Percentiles rank a stretch among this genome's conserved stretches.
phyloP scores from a whole-genome alignment of 768 basidiomycete species.

The Podaxis sp. region DNA sequence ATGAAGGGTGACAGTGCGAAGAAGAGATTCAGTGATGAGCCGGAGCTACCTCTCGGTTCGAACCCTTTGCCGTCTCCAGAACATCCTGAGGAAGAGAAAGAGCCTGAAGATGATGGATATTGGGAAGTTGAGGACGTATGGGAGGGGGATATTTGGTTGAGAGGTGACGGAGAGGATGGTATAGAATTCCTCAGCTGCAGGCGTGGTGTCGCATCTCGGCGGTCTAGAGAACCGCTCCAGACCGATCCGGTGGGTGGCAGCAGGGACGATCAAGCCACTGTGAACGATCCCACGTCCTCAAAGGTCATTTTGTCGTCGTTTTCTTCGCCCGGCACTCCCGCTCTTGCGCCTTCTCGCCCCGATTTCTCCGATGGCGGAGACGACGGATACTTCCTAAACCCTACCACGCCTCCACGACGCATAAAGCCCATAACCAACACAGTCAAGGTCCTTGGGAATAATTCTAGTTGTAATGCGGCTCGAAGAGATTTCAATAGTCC shows the following conservation, averaged over 20 bases:
- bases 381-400: conserved; percentile 9
- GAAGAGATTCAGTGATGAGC: conserved; percentile 10
- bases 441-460: neutral
- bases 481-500: neutral
- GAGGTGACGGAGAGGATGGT: conserved; percentile 14
- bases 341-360: neutral
- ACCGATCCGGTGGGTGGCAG: neutral
- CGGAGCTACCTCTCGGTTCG: neutral
- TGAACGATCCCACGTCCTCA: neutral
- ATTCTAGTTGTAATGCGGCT: neutral
- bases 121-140: conserved; percentile 17
- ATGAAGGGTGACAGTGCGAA: conserved; percentile 19
- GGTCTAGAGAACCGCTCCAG: neutral
- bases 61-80: neutral
- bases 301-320: neutral
- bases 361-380: neutral
- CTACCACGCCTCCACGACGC: neutral
- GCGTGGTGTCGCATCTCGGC: neutral
- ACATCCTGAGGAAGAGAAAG: conserved; percentile 10
- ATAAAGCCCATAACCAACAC: conserved; percentile 7
- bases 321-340: neutral
- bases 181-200: conserved; percentile 19
- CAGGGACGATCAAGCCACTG: neutral
- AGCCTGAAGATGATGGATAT: conserved; percentile 22
- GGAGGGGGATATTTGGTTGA: conserved; percentile 13